Evolutionary conservation across 306 rosid species (phyloP).

Genomic region (Rosa rugosa): DNA sequence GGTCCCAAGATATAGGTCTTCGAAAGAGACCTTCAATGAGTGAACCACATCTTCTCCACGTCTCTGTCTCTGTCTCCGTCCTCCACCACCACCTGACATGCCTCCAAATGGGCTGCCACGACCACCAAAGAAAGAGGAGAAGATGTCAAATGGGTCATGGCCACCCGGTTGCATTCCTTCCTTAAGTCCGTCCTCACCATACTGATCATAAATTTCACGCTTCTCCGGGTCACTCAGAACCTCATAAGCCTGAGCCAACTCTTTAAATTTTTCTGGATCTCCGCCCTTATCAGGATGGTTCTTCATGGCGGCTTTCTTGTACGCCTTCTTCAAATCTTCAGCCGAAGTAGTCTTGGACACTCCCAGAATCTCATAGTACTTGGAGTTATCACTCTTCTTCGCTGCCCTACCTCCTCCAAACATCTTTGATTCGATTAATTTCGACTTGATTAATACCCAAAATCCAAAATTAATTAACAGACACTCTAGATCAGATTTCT

Average conservation of each 20-base stretch:
- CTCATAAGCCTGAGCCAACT: conserved; percentile 84
- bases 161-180: conserved; percentile 74
- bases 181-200: conserved; percentile 88
- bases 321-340: conserved; percentile 84
- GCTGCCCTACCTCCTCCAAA: conserved; percentile 44
- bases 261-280: conserved; percentile 91
- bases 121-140: conserved; percentile 67
- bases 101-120: conserved; percentile 59
- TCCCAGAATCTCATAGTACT: conserved; percentile 72
- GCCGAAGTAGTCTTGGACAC: conserved; percentile 66
- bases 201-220: conserved; percentile 77
- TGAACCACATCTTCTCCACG: no score
- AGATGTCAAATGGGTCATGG: conserved; percentile 80
- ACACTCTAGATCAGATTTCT: no score
- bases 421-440: conserved; percentile 33
- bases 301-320: conserved; percentile 79
- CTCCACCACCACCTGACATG: background rate
- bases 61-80: no score
- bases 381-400: conserved; percentile 67
- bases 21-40: no score
- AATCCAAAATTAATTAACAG: no score
- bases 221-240: conserved; percentile 81
- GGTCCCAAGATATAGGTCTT: no score
- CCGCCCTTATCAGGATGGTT: conserved; percentile 93
- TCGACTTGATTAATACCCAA: no score